phyloP scores from a whole-genome alignment of 768 basidiomycete genomes.

The Amanita muscaria region DNA sequence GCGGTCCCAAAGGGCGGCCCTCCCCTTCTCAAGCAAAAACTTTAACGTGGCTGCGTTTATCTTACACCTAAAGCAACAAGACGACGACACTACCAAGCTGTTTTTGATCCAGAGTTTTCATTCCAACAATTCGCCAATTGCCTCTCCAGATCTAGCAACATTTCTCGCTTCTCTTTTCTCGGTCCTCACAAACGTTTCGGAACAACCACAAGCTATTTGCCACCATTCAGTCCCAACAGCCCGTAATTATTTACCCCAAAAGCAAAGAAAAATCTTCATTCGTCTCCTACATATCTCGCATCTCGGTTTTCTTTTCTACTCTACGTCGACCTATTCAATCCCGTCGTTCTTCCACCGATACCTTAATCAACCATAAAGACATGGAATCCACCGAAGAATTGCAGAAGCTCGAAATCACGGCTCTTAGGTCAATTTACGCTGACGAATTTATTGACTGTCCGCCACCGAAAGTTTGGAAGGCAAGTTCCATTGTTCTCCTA shows the following conservation, averaged over 20 bases:
- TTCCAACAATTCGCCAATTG: no score
- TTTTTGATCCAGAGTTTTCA: not conserved
- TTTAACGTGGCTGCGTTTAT: not conserved
- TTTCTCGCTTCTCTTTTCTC: no score
- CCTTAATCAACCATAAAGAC: constrained; percentile 15
- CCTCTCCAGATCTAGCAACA: no score
- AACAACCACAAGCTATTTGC: no score
- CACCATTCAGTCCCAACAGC: no score
- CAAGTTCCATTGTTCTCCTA: constrained; percentile 19
- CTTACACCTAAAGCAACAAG: no score
- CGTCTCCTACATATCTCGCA: no score
- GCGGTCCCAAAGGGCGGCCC: constrained; percentile 47
- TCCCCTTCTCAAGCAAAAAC: constrained; percentile 46
- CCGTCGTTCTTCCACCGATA: constrained; percentile 16
- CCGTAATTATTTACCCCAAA: no score
- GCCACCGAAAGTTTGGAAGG: constrained; percentile 81
- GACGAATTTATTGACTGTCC: constrained; percentile 68
- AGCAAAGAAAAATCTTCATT: no score
- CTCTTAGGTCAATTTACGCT: constrained; percentile 72
- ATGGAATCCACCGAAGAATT: constrained; percentile 74
- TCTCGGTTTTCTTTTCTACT: not conserved
- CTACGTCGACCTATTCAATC: constrained; percentile 11
- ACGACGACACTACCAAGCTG: not conserved
- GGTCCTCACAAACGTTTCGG: no score
- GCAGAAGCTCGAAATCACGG: constrained; percentile 63